Conservation (phyloP, 257 asterid genomes). For the Paulownia fortunei region DNA sequence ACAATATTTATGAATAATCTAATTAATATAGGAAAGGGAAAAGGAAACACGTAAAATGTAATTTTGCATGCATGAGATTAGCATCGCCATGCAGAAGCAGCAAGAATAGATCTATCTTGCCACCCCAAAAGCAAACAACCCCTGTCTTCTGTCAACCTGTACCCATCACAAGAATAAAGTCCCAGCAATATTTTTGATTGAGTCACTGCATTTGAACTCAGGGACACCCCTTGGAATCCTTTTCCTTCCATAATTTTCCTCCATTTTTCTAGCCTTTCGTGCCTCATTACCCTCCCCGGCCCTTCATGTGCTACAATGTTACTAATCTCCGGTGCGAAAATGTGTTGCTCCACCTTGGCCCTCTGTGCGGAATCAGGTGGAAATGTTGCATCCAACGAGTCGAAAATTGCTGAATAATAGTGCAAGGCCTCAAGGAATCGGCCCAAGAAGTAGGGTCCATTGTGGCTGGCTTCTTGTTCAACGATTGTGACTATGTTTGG, state of each 20-base stretch:
- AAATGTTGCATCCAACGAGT: slow-evolving; percentile 84
- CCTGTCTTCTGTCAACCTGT: slow-evolving; percentile 74
- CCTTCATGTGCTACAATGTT: slow-evolving; percentile 82
- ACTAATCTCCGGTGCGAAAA: slow-evolving; percentile 78
- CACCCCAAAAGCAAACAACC: slow-evolving; percentile 89
- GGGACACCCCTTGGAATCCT: slow-evolving; percentile 69
- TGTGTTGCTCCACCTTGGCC: slow-evolving; percentile 78
- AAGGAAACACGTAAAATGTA: neutral
- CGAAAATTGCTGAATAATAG: slow-evolving; percentile 78
- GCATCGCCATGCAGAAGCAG: slow-evolving; percentile 92
- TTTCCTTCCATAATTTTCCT: slow-evolving; percentile 82
- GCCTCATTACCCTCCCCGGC: slow-evolving; percentile 63
- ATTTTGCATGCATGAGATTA: slow-evolving; percentile 40
- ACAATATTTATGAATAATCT: slow-evolving; percentile 24
- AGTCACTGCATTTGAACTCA: slow-evolving; percentile 77
- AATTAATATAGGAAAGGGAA: slow-evolving; percentile 10
- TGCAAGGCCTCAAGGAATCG: slow-evolving; percentile 81
- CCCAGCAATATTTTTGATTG: slow-evolving; percentile 83
- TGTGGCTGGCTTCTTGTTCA: slow-evolving; percentile 90
- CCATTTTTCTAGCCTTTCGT: slow-evolving; percentile 85
- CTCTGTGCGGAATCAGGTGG: slow-evolving; percentile 81
- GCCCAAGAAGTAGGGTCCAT: slow-evolving; percentile 88
- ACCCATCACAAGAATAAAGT: slow-evolving; percentile 81
- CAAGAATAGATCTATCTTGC: slow-evolving; percentile 83
- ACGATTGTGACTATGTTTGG: slow-evolving; percentile 89